Percentiles rank a stretch among this genome's conserved stretches.
These are phyloP conservation scores for Suhomyces tanzawaensis DNA, from an alignment of 805 yeast genomes.

Conservation along the genomic window DNA sequence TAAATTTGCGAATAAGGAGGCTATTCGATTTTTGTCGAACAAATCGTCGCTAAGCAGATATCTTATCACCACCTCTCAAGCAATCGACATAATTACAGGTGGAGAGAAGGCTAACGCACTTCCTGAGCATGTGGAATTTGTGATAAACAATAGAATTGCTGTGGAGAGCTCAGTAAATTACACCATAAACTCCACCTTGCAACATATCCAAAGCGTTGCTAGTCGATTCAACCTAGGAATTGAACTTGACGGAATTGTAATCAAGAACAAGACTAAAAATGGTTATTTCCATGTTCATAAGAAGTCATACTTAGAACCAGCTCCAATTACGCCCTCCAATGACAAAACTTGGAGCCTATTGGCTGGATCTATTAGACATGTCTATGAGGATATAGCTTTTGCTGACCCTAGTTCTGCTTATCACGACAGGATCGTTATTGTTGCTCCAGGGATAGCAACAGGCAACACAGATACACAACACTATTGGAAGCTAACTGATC, in stretches of 20 bases:
- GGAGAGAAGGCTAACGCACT: slow-evolving; percentile 77
- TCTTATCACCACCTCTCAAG: slow-evolving; percentile 60
- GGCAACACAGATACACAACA: slow-evolving; percentile 71
- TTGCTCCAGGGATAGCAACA: slow-evolving; percentile 59
- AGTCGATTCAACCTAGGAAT: slow-evolving; percentile 49
- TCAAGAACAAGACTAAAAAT: slow-evolving; percentile 22
- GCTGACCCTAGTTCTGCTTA: slow-evolving; percentile 19
- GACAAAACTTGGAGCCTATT: slow-evolving; percentile 41
- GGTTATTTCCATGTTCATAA: slow-evolving; percentile 43
- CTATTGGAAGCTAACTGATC: slow-evolving; percentile 60
- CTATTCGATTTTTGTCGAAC: slow-evolving; percentile 27
- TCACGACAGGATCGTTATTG: slow-evolving; percentile 28
- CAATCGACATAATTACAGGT: slow-evolving; percentile 64
- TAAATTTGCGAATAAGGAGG: slow-evolving; percentile 30
- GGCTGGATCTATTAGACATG: slow-evolving; percentile 45
- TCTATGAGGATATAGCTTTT: slow-evolving; percentile 44
- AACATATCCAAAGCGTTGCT: slow-evolving; percentile 43
- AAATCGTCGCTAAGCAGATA: slow-evolving; percentile 27
- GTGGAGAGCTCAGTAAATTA: slow-evolving; percentile 50
- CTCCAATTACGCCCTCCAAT: slow-evolving; percentile 50
- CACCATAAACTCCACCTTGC: slow-evolving; percentile 36
- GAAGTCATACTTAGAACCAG: slow-evolving; percentile 41
- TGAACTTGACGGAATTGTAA: slow-evolving; percentile 28
- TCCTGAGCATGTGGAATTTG: slow-evolving; percentile 58
- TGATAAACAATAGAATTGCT: slow-evolving; percentile 64